Percentiles rank a stretch among this genome's conserved stretches.
These are phyloP conservation scores for Aschersonia sp. DNA, from an alignment of 2,329 filamentous ascomycete genomes.

Conservation along the genomic window DNA sequence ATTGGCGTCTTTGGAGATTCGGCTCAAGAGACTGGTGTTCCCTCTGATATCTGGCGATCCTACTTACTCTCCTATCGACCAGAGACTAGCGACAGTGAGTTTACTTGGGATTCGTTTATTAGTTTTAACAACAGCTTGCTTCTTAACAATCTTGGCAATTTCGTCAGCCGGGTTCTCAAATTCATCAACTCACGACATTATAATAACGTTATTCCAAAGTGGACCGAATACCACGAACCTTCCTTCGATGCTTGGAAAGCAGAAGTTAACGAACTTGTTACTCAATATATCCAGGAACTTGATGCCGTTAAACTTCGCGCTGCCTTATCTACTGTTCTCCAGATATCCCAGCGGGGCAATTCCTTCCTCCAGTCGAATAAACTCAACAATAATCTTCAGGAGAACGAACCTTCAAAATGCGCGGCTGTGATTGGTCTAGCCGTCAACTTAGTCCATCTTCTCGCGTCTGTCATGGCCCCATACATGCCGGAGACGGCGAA, in stretches of 20 bases:
- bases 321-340: not conserved
- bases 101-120: slow-evolving; percentile 64
- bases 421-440: slow-evolving; percentile 46
- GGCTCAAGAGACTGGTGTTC: slow-evolving; percentile 65
- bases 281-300: slow-evolving; percentile 3
- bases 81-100: slow-evolving; percentile 65
- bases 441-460: slow-evolving; percentile 59
- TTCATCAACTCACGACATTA: slow-evolving; percentile 40
- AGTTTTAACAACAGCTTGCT: slow-evolving; percentile 62
- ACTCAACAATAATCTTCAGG: slow-evolving; percentile 28
- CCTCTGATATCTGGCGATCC: slow-evolving; percentile 68
- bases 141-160: slow-evolving; percentile 43
- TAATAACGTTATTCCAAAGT: slow-evolving; percentile 31
- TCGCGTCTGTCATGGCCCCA: slow-evolving; percentile 58
- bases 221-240: slow-evolving; percentile 3
- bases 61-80: slow-evolving; percentile 69
- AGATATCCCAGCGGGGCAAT: slow-evolving; percentile 28
- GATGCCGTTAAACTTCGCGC: slow-evolving; percentile 2
- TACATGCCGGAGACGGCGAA: slow-evolving; percentile 59
- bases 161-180: slow-evolving; percentile 46
- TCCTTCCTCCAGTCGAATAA: slow-evolving; percentile 30
- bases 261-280: slow-evolving; percentile 2
- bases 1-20: slow-evolving; percentile 74
- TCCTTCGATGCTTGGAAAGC: not conserved
- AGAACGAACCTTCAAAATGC: slow-evolving; percentile 27